Percentiles rank a stretch among this genome's conserved stretches.
Evolutionary conservation across 1,284 basidiomycete genomes (phyloP).

Genomic region (Papiliotrema nemorosa): DNA sequence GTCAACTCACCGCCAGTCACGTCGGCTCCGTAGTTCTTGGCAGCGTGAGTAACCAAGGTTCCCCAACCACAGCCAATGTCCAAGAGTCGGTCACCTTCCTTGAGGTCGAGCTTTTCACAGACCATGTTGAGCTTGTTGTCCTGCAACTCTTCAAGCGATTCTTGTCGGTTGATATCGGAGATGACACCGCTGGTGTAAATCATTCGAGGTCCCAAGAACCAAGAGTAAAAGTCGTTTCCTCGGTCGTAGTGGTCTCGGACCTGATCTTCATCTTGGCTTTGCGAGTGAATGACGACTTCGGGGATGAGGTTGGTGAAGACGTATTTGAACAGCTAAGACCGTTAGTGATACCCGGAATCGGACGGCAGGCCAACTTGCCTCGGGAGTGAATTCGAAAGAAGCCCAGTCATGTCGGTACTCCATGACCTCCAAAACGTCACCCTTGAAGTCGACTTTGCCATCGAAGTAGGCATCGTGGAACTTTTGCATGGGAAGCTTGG

Average conservation of each 20-base stretch:
- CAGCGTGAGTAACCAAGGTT: slow-evolving; percentile 87
- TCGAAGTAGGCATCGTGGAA: slow-evolving; percentile 99
- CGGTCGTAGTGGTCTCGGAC: slow-evolving; percentile 97
- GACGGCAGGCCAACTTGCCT: slow-evolving; percentile 20
- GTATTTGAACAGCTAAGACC: slow-evolving; percentile 81
- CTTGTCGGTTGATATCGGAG: slow-evolving; percentile 65
- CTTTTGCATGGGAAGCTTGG: slow-evolving; percentile 92
- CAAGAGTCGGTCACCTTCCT: slow-evolving; percentile 77
- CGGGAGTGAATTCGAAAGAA: slow-evolving; percentile 63
- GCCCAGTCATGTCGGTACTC: slow-evolving; percentile 97
- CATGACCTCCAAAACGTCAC: slow-evolving; percentile 90
- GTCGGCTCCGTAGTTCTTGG: slow-evolving; percentile 94
- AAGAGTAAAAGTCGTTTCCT: slow-evolving; percentile 90
- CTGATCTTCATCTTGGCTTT: slow-evolving; percentile 89
- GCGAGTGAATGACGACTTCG: slow-evolving; percentile 87
- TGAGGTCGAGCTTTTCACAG: slow-evolving; percentile 87
- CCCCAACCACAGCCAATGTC: slow-evolving; percentile 98
- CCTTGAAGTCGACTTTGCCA: slow-evolving; percentile 92
- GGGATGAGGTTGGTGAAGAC: slow-evolving; percentile 85
- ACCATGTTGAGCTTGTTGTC: slow-evolving; percentile 97
- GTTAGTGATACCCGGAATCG: background rate
- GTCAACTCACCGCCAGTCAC: slow-evolving; percentile 65
- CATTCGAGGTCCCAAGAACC: slow-evolving; percentile 56
- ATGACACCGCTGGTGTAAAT: slow-evolving; percentile 96
- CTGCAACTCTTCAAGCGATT: slow-evolving; percentile 92